Evolutionary conservation across 179 eudicot genomes (phyloP).

Genomic region (Carnegiea gigantea): DNA sequence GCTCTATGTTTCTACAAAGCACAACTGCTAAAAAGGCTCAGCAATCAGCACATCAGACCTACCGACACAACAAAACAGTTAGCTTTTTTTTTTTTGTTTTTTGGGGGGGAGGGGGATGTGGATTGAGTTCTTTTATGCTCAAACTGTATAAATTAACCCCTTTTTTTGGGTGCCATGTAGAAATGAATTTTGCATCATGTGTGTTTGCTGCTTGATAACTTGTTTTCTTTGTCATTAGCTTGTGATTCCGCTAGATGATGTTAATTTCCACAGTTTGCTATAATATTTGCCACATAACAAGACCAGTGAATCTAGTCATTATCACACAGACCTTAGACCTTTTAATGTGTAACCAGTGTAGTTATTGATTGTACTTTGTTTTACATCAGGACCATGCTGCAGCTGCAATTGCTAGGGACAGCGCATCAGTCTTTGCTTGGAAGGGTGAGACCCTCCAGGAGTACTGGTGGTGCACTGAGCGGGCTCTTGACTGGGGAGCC

Average conservation of each 20-base stretch:
- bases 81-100: too few species aligned
- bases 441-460: slow-evolving; percentile 86
- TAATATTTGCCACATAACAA: neutral
- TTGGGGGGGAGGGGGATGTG: neutral
- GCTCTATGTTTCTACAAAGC: neutral
- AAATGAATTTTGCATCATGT: too few species aligned
- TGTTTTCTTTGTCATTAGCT: neutral
- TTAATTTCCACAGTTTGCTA: neutral
- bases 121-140: neutral
- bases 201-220: too few species aligned
- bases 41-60: neutral
- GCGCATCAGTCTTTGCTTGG: slow-evolving; percentile 82
- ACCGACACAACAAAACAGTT: too few species aligned
- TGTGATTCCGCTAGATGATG: neutral
- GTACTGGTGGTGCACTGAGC: slow-evolving; percentile 89
- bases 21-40: neutral
- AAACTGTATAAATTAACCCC: too few species aligned
- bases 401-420: slow-evolving; percentile 77
- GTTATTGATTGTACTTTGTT: neutral
- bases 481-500: slow-evolving; percentile 79
- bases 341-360: neutral
- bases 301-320: neutral
- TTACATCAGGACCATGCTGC: slow-evolving; percentile 73
- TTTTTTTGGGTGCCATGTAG: too few species aligned
- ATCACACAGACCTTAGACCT: neutral